Evolutionary conservation across 1,139 yeast genomes (phyloP).

Genomic region (Schizosaccharomyces versatilis): DNA sequence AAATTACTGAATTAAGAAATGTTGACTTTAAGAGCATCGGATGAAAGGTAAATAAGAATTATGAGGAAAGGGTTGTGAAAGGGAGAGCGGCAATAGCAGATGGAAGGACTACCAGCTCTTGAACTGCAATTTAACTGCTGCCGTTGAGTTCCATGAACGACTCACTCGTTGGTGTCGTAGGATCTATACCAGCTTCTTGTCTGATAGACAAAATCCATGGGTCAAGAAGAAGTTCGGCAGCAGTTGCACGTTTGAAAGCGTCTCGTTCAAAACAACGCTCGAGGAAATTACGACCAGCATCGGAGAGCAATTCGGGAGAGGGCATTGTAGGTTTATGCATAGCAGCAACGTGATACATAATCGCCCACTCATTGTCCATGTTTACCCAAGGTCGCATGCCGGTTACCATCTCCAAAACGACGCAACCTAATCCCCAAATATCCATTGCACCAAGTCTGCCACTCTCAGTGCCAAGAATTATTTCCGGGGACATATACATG

Average conservation of each 20-base stretch:
- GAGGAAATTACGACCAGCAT: conserved; percentile 48
- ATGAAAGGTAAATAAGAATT: too few relatives aligned
- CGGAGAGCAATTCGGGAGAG: conserved; percentile 50
- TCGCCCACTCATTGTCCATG: conserved; percentile 91
- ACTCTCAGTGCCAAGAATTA: conserved; percentile 53
- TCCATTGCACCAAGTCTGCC: conserved; percentile 49
- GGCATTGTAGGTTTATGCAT: conserved; percentile 85
- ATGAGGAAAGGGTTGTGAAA: too few relatives aligned
- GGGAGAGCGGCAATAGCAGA: too few relatives aligned
- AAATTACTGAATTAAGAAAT: too few relatives aligned
- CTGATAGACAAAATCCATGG: conserved; percentile 63
- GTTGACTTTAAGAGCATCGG: too few relatives aligned
- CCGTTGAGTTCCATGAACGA: too few relatives aligned
- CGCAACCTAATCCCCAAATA: conserved; percentile 68
- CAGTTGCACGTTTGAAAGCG: conserved; percentile 58
- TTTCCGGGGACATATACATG: conserved; percentile 98
- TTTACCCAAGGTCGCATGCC: conserved; percentile 44
- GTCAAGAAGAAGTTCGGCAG: conserved; percentile 64
- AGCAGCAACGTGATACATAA: conserved; percentile 94
- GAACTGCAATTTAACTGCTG: too few relatives aligned
- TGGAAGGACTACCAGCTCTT: too few relatives aligned
- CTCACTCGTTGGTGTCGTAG: too few relatives aligned
- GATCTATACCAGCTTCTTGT: conserved; percentile 27
- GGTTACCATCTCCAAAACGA: conserved; percentile 72
- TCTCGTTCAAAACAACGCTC: conserved; percentile 62